These are phyloP conservation scores for Poa annua DNA, from an alignment of 176 grass and related monocot genomes.

Conservation along the genomic window DNA sequence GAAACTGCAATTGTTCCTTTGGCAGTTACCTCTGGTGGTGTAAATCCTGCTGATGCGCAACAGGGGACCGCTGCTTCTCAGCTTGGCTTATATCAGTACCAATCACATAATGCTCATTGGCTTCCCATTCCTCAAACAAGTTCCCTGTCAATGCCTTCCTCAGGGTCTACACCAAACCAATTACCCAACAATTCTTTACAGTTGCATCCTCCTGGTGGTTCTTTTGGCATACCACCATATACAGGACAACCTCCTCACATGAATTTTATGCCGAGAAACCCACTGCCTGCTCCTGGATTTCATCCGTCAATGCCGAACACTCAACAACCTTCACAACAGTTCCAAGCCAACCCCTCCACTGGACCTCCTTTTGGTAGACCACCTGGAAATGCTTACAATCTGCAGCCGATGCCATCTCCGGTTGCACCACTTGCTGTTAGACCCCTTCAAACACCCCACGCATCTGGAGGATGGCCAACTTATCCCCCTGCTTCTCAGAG, in stretches of 20 bases:
- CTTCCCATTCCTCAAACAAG: slow-evolving; percentile 40
- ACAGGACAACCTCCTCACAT: slow-evolving; percentile 55
- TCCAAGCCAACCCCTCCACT: slow-evolving; percentile 47
- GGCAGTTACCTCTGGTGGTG: slow-evolving; percentile 39
- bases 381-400: slow-evolving; percentile 33
- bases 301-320: slow-evolving; percentile 42
- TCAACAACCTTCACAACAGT: slow-evolving; percentile 50
- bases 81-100: slow-evolving; percentile 60
- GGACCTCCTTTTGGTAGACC: slow-evolving; percentile 46
- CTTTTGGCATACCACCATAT: slow-evolving; percentile 49
- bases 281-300: slow-evolving; percentile 44
- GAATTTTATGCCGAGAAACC: slow-evolving; percentile 50
- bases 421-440: slow-evolving; percentile 41
- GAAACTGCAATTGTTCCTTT: slow-evolving; percentile 42
- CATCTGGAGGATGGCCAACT: slow-evolving; percentile 62
- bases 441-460: slow-evolving; percentile 58
- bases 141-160: slow-evolving; percentile 43
- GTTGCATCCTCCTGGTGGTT: slow-evolving; percentile 38
- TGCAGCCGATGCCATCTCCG: slow-evolving; percentile 30
- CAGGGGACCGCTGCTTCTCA: slow-evolving; percentile 41
- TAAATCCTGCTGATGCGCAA: slow-evolving; percentile 41
- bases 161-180: slow-evolving; percentile 30
- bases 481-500: slow-evolving; percentile 44
- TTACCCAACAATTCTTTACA: slow-evolving; percentile 56
- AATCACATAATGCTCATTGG: slow-evolving; percentile 61